phyloP scores from a whole-genome alignment of 2,329 filamentous ascomycete species.

The Stachybotrys elegans region DNA sequence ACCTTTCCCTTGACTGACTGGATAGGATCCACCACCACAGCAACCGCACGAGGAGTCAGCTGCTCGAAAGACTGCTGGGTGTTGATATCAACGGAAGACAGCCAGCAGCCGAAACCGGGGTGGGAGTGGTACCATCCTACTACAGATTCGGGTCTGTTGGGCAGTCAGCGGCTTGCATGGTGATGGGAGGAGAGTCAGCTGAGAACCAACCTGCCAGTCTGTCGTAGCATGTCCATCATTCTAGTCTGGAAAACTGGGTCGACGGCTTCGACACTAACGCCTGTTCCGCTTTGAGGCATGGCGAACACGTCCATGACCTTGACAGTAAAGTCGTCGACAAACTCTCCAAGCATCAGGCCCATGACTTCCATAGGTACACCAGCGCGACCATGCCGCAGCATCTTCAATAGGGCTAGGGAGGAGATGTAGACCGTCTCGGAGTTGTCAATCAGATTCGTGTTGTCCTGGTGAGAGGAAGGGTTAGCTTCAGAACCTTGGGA shows the following conservation, averaged over 20 bases:
- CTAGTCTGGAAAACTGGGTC: conserved; percentile 99
- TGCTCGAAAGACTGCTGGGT: conserved; percentile 99
- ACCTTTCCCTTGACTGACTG: conserved; percentile 99
- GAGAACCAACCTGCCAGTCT: conserved; percentile 80
- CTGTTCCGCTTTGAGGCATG: conserved; percentile 98
- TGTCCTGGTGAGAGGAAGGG: conserved; percentile 61
- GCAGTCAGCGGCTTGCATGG: conserved; percentile 6
- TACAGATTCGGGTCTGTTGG: conserved; percentile 79
- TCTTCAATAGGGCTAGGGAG: conserved; percentile 93
- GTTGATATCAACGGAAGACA: conserved; percentile 98
- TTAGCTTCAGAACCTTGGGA: conserved; percentile 7
- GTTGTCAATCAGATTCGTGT: conserved; percentile 90
- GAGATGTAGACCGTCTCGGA: conserved; percentile 99
- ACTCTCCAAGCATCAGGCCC: conserved; percentile 98
- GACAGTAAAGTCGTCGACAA: conserved; percentile 98
- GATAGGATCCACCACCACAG: conserved; percentile 96
- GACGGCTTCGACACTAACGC: conserved; percentile 96
- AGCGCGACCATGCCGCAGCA: conserved; percentile 94
- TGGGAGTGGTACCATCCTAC: conserved; percentile 99
- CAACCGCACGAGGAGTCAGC: conserved; percentile 91
- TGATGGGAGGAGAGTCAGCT: background rate
- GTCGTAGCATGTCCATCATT: conserved; percentile 99
- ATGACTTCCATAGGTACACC: conserved; percentile 99
- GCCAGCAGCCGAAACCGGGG: conserved; percentile 98
- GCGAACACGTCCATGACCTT: conserved; percentile 98